Evolutionary conservation across 495 filamentous ascomycete genomes (phyloP), one percentile per base, ranked within the genome.

Genomic region (Poronia punctata): DNA sequence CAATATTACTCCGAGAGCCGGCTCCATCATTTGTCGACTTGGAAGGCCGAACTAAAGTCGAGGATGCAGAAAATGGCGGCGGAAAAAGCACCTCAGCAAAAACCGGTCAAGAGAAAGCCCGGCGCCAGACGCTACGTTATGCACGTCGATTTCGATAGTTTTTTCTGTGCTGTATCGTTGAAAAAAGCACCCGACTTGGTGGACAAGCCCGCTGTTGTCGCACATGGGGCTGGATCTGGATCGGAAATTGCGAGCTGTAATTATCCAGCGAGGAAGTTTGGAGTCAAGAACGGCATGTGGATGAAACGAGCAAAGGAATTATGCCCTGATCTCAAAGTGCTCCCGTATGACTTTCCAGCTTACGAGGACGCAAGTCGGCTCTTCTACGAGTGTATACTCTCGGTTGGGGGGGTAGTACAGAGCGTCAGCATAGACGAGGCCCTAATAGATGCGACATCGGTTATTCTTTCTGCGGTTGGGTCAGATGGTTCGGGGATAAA

Each of bases 231-330:
- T 18, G 89, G 89, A 0, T 75, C 78, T 26, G 86, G 88, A 14
- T 94, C 88, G 1, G 92, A 97, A 54, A 95, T 98, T 48, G 92
- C 92, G 6, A 95, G 88, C 41, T 98, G 92, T 61, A 98, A 96
- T 59, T 98, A 98, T 57, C 77, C 80, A 15, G 92, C 93, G 3
- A 79, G 92, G 16, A 72, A 75, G 15, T 88, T 76, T 50, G 92
- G 89, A 0, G 70, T 97, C 36, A 95, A 86, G 56, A 97, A 97
- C 46, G 92, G 93, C 7, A 96, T 95, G 93, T 98, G 92, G 92
- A 95, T 98, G 88, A 89, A 88, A 53, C 69, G 74, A 20, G 92
- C 93, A 3, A 69, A 81, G 47, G 79, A 89, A 45, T 64, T 88
- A 9, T 98, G 89, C 60, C 83, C 88, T 0, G 77, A 88, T 14